phyloP scores from a whole-genome alignment of 1,139 yeast species.

The Suhomyces wounanorum region DNA sequence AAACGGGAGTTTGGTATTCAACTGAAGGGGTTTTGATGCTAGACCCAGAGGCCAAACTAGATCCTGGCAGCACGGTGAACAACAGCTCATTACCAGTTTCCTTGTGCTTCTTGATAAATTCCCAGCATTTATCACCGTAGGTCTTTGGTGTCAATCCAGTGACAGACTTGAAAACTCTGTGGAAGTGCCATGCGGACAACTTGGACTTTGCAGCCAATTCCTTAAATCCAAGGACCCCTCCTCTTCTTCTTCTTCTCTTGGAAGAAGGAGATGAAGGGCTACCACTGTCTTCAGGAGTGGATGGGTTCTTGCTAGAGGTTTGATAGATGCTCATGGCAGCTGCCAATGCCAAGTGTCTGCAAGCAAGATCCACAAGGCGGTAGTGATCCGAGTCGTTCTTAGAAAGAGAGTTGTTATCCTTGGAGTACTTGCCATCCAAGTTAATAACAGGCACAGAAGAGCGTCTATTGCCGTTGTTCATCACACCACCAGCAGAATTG shows the following conservation, averaged over 20 bases:
- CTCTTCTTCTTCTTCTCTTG: slow-evolving; percentile 62
- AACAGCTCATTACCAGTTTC: slow-evolving; percentile 9
- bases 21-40: slow-evolving; percentile 9
- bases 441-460: slow-evolving; percentile 32
- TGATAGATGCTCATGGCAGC: slow-evolving; percentile 60
- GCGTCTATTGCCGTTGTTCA: slow-evolving; percentile 22
- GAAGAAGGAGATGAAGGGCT: slow-evolving; percentile 14
- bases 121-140: slow-evolving; percentile 87
- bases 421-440: slow-evolving; percentile 27
- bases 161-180: slow-evolving; percentile 81
- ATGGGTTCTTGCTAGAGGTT: slow-evolving; percentile 20
- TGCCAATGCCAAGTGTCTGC: slow-evolving; percentile 81
- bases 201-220: slow-evolving; percentile 85
- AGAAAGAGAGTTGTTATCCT: slow-evolving; percentile 36
- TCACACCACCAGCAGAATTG: slow-evolving; percentile 11
- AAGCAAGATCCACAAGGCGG: slow-evolving; percentile 73
- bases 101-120: slow-evolving; percentile 48
- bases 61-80: slow-evolving; percentile 1
- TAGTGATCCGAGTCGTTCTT: slow-evolving; percentile 70
- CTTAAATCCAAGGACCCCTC: slow-evolving; percentile 86
- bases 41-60: not conserved
- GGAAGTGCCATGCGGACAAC: slow-evolving; percentile 92
- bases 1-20: slow-evolving; percentile 18
- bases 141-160: slow-evolving; percentile 87
- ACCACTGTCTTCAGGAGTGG: slow-evolving; percentile 23